Percentiles rank a stretch among this genome's conserved stretches.
These are phyloP conservation scores for Lachnellula arida DNA, from an alignment of 2,329 filamentous ascomycete genomes.

Conservation along the genomic window DNA sequence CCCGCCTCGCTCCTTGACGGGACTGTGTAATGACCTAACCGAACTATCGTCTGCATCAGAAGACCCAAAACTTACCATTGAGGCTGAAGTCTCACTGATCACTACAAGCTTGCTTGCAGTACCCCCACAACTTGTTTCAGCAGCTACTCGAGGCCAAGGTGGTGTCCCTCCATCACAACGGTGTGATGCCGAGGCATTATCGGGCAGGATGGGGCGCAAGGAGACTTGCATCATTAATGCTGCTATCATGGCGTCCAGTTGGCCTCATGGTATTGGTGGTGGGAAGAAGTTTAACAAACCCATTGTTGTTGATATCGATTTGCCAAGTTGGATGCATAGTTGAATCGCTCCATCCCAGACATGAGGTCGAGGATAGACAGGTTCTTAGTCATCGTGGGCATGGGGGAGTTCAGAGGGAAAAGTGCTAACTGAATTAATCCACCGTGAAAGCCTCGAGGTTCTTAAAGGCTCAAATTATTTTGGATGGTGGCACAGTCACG, in stretches of 20 bases:
- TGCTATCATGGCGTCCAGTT: constrained; percentile 64
- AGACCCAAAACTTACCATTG: background rate
- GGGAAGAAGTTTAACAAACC: constrained; percentile 66
- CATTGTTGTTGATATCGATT: constrained; percentile 76
- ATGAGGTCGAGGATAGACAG: too few relatives aligned
- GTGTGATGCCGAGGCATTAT: constrained; percentile 39
- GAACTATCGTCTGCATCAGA: background rate
- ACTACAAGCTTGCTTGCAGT: constrained; percentile 12
- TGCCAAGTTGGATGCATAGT: constrained; percentile 49
- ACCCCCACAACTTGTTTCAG: constrained; percentile 10
- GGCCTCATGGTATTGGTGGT: constrained; percentile 55
- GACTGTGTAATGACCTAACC: background rate
- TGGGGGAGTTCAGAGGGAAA: too few relatives aligned
- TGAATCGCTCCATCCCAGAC: too few relatives aligned
- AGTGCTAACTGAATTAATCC: too few relatives aligned
- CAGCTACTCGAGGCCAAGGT: constrained; percentile 36
- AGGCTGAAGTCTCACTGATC: constrained; percentile 8
- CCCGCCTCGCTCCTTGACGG: background rate
- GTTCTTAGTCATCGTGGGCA: too few relatives aligned
- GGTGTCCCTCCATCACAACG: constrained; percentile 38
- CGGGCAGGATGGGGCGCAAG: constrained; percentile 32
- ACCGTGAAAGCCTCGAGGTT: too few relatives aligned
- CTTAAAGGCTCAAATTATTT: too few relatives aligned
- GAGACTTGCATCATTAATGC: constrained; percentile 82
- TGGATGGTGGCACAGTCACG: too few relatives aligned